Conservation (phyloP, 2,329 filamentous ascomycete species). For the Stenocarpella maydis region DNA sequence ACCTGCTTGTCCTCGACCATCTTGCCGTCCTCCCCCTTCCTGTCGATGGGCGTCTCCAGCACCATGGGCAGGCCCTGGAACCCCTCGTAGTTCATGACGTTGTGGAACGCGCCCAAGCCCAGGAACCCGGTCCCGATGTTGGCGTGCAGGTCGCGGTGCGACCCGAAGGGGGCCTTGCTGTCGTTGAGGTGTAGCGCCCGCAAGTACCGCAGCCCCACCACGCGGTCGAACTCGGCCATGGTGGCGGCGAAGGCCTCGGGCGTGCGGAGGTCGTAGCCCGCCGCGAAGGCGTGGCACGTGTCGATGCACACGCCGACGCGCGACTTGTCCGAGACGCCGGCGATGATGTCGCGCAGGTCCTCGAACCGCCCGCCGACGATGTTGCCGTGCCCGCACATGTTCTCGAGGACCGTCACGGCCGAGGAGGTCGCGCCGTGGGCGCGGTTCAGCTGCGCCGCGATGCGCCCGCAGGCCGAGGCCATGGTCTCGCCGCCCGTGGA, state of each 20-base stretch:
- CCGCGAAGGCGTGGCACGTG: constrained; percentile 95
- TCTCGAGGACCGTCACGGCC: constrained; percentile 89
- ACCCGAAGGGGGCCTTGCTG: constrained; percentile 86
- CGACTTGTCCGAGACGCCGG: constrained; percentile 77
- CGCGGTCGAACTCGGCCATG: constrained; percentile 76
- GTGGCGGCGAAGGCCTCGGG: constrained; percentile 77
- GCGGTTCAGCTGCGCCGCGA: constrained; percentile 83
- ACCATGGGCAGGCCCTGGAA: constrained; percentile 88
- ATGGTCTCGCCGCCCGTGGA: constrained; percentile 75
- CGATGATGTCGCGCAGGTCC: constrained; percentile 87
- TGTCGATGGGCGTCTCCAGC: constrained; percentile 93
- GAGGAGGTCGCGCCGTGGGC: constrained; percentile 78
- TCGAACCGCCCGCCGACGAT: constrained; percentile 86
- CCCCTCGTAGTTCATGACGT: constrained; percentile 81
- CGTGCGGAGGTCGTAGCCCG: constrained; percentile 87
- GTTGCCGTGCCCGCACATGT: constrained; percentile 92
- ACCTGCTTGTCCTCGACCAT: constrained; percentile 79
- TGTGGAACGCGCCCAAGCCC: constrained; percentile 89
- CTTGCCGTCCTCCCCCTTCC: constrained; percentile 70
- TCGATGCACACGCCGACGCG: constrained; percentile 95
- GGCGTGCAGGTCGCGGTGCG: constrained; percentile 88
- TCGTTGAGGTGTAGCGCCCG: constrained; percentile 93
- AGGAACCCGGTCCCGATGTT: constrained; percentile 97
- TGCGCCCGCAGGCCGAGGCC: constrained; percentile 75
- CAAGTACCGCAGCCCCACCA: constrained; percentile 82